These are phyloP conservation scores for Globisporangium orthogonon DNA, from an alignment of 352 stramenopile genomes.

Conservation along the genomic window DNA sequence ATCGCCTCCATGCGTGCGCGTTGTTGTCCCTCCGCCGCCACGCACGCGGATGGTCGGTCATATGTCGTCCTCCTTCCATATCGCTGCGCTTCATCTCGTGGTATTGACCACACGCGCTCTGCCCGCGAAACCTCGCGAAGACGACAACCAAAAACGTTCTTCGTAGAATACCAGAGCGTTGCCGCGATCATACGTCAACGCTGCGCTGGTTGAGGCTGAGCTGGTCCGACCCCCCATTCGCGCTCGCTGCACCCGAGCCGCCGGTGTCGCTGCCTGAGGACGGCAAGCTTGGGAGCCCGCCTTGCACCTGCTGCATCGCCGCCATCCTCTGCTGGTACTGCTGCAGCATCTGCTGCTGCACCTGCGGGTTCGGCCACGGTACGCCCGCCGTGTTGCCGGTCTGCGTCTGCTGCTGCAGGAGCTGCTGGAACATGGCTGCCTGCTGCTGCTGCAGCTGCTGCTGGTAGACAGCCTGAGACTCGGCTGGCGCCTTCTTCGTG, in stretches of 20 bases:
- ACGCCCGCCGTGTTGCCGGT: conserved; percentile 37
- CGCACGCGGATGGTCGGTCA: too few species aligned
- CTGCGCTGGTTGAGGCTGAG: conserved; percentile 71
- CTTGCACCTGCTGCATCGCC: conserved; percentile 44
- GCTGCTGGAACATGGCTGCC: conserved; percentile 82
- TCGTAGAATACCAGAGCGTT: neutral
- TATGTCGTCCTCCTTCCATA: too few species aligned
- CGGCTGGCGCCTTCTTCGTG: conserved; percentile 72
- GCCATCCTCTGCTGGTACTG: conserved; percentile 86
- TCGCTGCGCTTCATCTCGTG: neutral
- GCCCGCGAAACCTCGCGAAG: too few species aligned
- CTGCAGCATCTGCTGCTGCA: conserved; percentile 87
- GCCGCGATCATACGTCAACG: conserved; percentile 46
- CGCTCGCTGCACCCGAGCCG: conserved; percentile 16
- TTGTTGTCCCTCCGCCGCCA: too few species aligned
- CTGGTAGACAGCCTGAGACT: conserved; percentile 79
- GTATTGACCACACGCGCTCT: neutral
- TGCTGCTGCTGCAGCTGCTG: conserved; percentile 87
- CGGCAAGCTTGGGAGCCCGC: conserved; percentile 30
- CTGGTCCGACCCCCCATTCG: conserved; percentile 41
- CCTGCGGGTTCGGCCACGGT: conserved; percentile 71
- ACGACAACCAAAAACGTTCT: neutral
- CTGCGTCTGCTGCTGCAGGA: conserved; percentile 78
- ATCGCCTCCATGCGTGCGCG: neutral
- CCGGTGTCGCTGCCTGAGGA: conserved; percentile 34